A percentile compares a stretch with the other conserved stretches of the same genome.
Evolutionary conservation across 2,329 filamentous ascomycete species (phyloP).

Genomic region (Cadophora gregata): DNA sequence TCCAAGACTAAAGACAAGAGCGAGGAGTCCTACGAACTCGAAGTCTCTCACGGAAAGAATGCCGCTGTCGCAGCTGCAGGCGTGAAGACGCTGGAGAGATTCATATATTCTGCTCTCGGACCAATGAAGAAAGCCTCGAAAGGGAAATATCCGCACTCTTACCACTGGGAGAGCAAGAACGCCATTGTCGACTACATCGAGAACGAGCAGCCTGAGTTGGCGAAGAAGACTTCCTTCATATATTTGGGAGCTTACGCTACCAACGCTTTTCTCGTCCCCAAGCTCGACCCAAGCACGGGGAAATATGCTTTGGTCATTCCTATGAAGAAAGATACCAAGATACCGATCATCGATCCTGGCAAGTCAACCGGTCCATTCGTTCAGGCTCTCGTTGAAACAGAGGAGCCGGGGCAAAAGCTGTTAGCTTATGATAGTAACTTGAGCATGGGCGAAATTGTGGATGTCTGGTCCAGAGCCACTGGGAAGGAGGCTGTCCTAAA

Average conservation of each 20-base stretch:
- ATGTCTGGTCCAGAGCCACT: slow-evolving; percentile 47
- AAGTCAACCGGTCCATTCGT: slow-evolving; percentile 53
- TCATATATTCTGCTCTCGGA: slow-evolving; percentile 50
- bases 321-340: slow-evolving; percentile 27
- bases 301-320: slow-evolving; percentile 46
- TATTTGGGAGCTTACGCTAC: slow-evolving; percentile 35
- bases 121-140: slow-evolving; percentile 46
- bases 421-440: slow-evolving; percentile 52
- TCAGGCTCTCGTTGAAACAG: slow-evolving; percentile 49
- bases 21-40: slow-evolving; percentile 31
- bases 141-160: slow-evolving; percentile 50
- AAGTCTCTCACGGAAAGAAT: slow-evolving; percentile 41
- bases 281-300: slow-evolving; percentile 37
- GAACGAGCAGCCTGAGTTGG: slow-evolving; percentile 37
- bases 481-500: slow-evolving; percentile 47
- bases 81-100: slow-evolving; percentile 44
- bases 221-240: slow-evolving; percentile 45
- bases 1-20: slow-evolving; percentile 11
- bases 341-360: slow-evolving; percentile 50
- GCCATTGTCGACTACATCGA: slow-evolving; percentile 43
- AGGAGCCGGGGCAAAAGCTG: slow-evolving; percentile 49
- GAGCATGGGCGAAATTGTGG: slow-evolving; percentile 44
- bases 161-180: slow-evolving; percentile 46
- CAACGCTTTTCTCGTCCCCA: slow-evolving; percentile 30
- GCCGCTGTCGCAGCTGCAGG: slow-evolving; percentile 39